These are phyloP conservation scores for Ambrosia artemisiifolia DNA, from an alignment of 129 eudicot species.

Conservation along the genomic window DNA sequence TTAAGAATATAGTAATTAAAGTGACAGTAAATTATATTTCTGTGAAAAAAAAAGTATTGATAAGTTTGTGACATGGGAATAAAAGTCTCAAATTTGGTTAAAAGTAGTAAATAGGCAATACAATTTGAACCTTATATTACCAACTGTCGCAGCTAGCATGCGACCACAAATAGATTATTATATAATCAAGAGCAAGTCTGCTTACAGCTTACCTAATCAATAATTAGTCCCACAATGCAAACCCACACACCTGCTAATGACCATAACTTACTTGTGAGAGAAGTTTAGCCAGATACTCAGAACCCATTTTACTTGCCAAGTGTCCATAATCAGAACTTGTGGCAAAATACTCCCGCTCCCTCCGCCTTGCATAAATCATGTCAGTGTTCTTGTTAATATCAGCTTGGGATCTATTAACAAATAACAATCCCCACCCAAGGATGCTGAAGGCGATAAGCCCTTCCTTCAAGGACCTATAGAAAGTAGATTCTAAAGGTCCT, in stretches of 20 bases:
- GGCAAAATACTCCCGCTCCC: constrained; percentile 62
- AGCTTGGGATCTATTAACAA: constrained; percentile 66
- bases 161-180: background rate
- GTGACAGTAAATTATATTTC: background rate
- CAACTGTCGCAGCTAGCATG: background rate
- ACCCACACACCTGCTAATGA: background rate
- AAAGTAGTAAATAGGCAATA: background rate
- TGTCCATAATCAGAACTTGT: constrained; percentile 57
- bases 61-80: background rate
- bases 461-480: constrained; percentile 66
- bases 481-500: background rate
- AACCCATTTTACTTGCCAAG: constrained; percentile 55
- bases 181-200: background rate
- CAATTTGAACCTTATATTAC: background rate
- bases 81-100: background rate
- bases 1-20: background rate
- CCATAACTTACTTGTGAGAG: constrained; percentile 44
- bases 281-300: constrained; percentile 64
- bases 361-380: constrained; percentile 50
- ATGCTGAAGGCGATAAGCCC: constrained; percentile 62
- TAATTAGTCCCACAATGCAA: background rate
- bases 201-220: background rate
- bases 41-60: background rate
- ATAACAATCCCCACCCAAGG: constrained; percentile 78
- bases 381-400: constrained; percentile 54